phyloP scores from a whole-genome alignment of 495 filamentous ascomycete species.

The Lasiosphaeriaceae sp. region DNA sequence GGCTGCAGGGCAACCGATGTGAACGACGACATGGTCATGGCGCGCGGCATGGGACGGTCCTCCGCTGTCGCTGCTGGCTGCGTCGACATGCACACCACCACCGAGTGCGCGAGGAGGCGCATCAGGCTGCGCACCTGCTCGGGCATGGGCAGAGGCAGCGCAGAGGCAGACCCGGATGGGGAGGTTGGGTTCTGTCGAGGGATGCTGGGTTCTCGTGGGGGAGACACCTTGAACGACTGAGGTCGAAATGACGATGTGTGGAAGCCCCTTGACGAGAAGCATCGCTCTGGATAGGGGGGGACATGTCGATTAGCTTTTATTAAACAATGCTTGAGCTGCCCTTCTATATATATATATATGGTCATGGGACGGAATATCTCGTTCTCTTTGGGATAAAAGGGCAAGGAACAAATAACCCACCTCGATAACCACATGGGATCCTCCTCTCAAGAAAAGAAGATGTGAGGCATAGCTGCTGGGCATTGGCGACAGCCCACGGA shows the following conservation, averaged over 20 bases:
- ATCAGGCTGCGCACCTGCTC: conserved; percentile 57
- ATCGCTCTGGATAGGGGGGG: not conserved
- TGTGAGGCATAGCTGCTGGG: not conserved
- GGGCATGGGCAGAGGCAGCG: conserved; percentile 21
- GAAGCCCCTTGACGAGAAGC: not conserved
- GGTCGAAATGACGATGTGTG: not conserved
- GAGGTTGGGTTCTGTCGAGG: not conserved
- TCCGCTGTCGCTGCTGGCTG: conserved; percentile 8
- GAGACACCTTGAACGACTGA: not conserved
- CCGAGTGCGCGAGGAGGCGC: conserved; percentile 67
- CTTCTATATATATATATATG: no score
- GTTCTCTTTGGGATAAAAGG: no score
- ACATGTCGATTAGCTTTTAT: not conserved
- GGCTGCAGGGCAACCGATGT: conserved; percentile 68
- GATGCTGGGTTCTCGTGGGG: not conserved
- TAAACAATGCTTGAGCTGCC: no score
- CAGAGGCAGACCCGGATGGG: conserved; percentile 1
- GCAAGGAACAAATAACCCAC: not conserved
- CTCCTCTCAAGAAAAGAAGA: not conserved
- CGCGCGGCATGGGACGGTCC: conserved; percentile 39
- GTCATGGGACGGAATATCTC: no score
- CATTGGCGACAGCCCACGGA: not conserved
- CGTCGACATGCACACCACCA: conserved; percentile 64
- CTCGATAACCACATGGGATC: not conserved
- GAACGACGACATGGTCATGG: conserved; percentile 82